A percentile compares a stretch with the other conserved stretches of the same genome.
phyloP scores from a whole-genome alignment of 495 filamentous ascomycete genomes.

The Aspergillus steynii region DNA sequence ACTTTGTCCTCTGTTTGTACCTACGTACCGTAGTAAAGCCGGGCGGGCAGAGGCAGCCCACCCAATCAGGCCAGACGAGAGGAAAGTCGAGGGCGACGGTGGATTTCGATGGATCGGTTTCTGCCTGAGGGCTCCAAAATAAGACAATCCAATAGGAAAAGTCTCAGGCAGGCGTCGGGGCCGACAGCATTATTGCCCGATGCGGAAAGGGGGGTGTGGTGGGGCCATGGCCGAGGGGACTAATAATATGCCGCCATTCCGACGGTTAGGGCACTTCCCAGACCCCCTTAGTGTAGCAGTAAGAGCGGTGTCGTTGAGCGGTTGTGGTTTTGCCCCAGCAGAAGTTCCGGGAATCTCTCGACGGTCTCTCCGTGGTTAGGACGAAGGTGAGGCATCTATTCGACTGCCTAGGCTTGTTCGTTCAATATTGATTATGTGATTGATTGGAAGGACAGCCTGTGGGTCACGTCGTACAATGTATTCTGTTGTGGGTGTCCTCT shows the following conservation, averaged over 20 bases:
- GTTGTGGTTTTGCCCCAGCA: too few relatives aligned
- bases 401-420: not conserved
- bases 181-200: conserved; percentile 11
- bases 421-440: not conserved
- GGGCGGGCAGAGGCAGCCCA: not conserved
- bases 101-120: not conserved
- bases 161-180: conserved; percentile 17
- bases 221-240: conserved; percentile 1
- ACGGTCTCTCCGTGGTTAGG: not conserved
- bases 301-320: not conserved
- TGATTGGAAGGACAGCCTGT: not conserved
- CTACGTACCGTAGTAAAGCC: not conserved
- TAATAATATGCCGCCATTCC: conserved; percentile 14
- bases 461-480: not conserved
- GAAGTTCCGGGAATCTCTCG: not conserved
- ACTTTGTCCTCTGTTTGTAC: too few relatives aligned
- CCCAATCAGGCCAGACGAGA: not conserved
- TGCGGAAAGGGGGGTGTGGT: conserved; percentile 7
- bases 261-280: conserved; percentile 2
- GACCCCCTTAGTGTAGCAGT: not conserved
- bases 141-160: conserved; percentile 12
- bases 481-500: too few relatives aligned
- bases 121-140: conserved; percentile 22
- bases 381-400: not conserved
- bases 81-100: conserved; percentile 1